Evolutionary conservation across 352 stramenopile genomes (phyloP).

Genomic region (Phytophthora tentaculata): DNA sequence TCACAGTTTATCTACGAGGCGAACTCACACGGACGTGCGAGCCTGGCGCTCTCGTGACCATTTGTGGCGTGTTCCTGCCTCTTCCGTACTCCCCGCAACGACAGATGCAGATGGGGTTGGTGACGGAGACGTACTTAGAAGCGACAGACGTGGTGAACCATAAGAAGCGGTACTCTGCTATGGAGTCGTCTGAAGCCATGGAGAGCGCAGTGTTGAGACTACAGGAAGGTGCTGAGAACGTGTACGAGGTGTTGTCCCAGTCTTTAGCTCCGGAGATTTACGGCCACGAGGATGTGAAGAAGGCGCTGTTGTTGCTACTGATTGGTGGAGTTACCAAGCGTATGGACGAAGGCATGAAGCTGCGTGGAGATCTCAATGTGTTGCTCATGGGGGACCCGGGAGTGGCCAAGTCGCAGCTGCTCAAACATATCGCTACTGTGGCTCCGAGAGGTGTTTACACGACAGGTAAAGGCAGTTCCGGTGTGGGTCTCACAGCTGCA

Average conservation of each 20-base stretch:
- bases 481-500: slow-evolving; percentile 98
- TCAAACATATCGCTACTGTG: slow-evolving; percentile 98
- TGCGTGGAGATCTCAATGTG: slow-evolving; percentile 99
- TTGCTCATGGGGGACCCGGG: slow-evolving; percentile 98
- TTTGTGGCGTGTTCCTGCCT: slow-evolving; percentile 97
- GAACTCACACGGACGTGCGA: slow-evolving; percentile 94
- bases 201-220: slow-evolving; percentile 75
- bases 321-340: slow-evolving; percentile 93
- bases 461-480: slow-evolving; percentile 98
- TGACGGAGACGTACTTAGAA: slow-evolving; percentile 98
- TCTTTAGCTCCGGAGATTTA: slow-evolving; percentile 99
- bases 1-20: slow-evolving; percentile 92
- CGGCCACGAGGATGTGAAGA: slow-evolving; percentile 99
- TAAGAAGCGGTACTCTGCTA: slow-evolving; percentile 97
- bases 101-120: slow-evolving; percentile 97
- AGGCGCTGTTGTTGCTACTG: slow-evolving; percentile 97
- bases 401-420: slow-evolving; percentile 99
- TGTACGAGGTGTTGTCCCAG: slow-evolving; percentile 94
- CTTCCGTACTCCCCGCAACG: slow-evolving; percentile 91
- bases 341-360: slow-evolving; percentile 94
- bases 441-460: slow-evolving; percentile 99
- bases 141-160: slow-evolving; percentile 95
- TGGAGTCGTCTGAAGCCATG: slow-evolving; percentile 87
- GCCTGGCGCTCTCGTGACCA: slow-evolving; percentile 96
- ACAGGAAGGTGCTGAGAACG: slow-evolving; percentile 68